These are phyloP conservation scores for Alternaria triticimaculans DNA, from an alignment of 2,329 filamentous ascomycete genomes.

Conservation along the genomic window DNA sequence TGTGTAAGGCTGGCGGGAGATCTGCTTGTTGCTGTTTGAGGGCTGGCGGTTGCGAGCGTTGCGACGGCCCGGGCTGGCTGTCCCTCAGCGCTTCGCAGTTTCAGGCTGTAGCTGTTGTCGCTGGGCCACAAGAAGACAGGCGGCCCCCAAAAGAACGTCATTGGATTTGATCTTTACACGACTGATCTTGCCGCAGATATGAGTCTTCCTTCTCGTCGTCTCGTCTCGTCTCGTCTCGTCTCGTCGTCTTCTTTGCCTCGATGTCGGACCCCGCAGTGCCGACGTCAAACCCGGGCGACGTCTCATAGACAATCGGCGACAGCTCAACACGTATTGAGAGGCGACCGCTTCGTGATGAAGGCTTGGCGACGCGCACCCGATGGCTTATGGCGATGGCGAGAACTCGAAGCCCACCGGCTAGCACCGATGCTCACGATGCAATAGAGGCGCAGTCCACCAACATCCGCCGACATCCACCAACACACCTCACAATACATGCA, in stretches of 20 bases:
- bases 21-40: conserved; percentile 16
- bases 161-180: neutral
- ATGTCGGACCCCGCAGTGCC: neutral
- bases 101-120: conserved; percentile 20
- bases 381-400: neutral
- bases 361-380: conserved; percentile 5
- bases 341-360: neutral
- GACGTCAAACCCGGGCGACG: neutral
- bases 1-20: conserved; percentile 10
- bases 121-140: conserved; percentile 8
- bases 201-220: neutral
- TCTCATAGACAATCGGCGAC: neutral
- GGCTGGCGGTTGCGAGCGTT: conserved; percentile 16
- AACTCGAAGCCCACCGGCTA: neutral
- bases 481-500: neutral
- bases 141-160: conserved; percentile 1
- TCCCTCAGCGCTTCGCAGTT: conserved; percentile 27
- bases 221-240: neutral
- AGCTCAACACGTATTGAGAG: conserved; percentile 2
- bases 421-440: conserved; percentile 14
- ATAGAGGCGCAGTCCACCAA: conserved; percentile 20
- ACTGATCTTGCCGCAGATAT: conserved; percentile 1
- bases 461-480: neutral
- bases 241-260: neutral
- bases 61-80: conserved; percentile 10